Conservation (phyloP, 2,329 filamentous ascomycete genomes). For the Parastagonospora avenae region DNA sequence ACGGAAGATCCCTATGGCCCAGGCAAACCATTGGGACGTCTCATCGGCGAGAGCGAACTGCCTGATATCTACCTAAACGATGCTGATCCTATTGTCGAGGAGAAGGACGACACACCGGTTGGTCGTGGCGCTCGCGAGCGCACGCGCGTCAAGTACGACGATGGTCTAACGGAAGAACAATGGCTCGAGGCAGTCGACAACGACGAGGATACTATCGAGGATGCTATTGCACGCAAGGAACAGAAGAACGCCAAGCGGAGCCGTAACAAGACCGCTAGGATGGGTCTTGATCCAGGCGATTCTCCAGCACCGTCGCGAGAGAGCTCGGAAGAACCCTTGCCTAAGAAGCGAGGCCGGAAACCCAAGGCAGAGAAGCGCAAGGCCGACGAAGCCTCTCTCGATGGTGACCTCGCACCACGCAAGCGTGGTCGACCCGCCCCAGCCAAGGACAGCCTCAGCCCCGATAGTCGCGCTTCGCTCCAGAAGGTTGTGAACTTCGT, state of each 20-base stretch:
- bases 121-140: slow-evolving; percentile 95
- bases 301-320: slow-evolving; percentile 81
- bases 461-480: slow-evolving; percentile 74
- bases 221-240: slow-evolving; percentile 87
- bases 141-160: slow-evolving; percentile 92
- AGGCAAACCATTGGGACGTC: slow-evolving; percentile 71
- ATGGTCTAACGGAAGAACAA: slow-evolving; percentile 97
- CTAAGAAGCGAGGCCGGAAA: slow-evolving; percentile 83
- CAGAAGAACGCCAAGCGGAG: slow-evolving; percentile 81
- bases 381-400: slow-evolving; percentile 68
- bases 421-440: slow-evolving; percentile 68
- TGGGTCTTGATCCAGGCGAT: slow-evolving; percentile 59
- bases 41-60: slow-evolving; percentile 85
- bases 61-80: slow-evolving; percentile 94
- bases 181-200: slow-evolving; percentile 98
- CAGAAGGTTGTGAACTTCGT: slow-evolving; percentile 79
- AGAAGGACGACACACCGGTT: slow-evolving; percentile 71
- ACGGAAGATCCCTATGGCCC: slow-evolving; percentile 74
- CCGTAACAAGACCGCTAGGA: slow-evolving; percentile 72
- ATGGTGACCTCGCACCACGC: slow-evolving; percentile 69
- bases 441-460: slow-evolving; percentile 70
- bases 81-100: slow-evolving; percentile 78
- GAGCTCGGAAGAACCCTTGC: slow-evolving; percentile 78
- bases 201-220: slow-evolving; percentile 92
- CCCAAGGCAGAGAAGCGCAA: slow-evolving; percentile 83